Conservation (phyloP, 1,284 basidiomycete genomes). For the Cystobasidiaceae sp. region DNA sequence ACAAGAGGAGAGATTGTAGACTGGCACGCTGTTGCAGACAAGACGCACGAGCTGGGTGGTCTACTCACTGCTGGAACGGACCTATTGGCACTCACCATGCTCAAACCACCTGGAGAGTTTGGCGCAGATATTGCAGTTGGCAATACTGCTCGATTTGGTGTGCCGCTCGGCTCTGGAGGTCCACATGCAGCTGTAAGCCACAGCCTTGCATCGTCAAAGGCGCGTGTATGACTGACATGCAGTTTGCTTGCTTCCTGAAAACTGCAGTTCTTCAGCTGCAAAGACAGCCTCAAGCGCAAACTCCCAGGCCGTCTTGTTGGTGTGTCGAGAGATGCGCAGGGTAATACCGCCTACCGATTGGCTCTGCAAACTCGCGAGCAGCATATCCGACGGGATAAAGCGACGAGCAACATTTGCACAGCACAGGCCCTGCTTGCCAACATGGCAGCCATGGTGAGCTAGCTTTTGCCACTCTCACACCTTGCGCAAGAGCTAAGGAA, state of each 20-base stretch:
- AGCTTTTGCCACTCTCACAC: slow-evolving; percentile 54
- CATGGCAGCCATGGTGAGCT: slow-evolving; percentile 75
- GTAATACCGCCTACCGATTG: slow-evolving; percentile 82
- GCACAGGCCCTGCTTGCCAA: slow-evolving; percentile 87
- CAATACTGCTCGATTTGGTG: slow-evolving; percentile 88
- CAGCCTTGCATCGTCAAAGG: neutral
- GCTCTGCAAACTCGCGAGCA: slow-evolving; percentile 94
- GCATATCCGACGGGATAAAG: slow-evolving; percentile 93
- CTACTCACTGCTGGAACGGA: slow-evolving; percentile 85
- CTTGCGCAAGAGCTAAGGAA: neutral
- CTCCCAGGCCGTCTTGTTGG: slow-evolving; percentile 96
- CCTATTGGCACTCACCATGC: slow-evolving; percentile 82
- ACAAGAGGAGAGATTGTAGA: slow-evolving; percentile 80
- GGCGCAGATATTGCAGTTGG: slow-evolving; percentile 94
- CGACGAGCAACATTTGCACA: slow-evolving; percentile 90
- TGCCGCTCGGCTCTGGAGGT: slow-evolving; percentile 49
- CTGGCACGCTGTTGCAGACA: slow-evolving; percentile 62
- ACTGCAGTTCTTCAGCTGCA: slow-evolving; percentile 92
- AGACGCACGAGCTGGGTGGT: slow-evolving; percentile 69
- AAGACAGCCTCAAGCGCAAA: slow-evolving; percentile 87
- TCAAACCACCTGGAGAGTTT: slow-evolving; percentile 97
- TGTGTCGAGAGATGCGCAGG: slow-evolving; percentile 74
- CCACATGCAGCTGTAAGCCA: slow-evolving; percentile 44
- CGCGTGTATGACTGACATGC: slow-evolving; percentile 49
- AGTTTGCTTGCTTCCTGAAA: neutral